phyloP scores from a whole-genome alignment of 2,329 filamentous ascomycete species.

The Cladosporium sp. region DNA sequence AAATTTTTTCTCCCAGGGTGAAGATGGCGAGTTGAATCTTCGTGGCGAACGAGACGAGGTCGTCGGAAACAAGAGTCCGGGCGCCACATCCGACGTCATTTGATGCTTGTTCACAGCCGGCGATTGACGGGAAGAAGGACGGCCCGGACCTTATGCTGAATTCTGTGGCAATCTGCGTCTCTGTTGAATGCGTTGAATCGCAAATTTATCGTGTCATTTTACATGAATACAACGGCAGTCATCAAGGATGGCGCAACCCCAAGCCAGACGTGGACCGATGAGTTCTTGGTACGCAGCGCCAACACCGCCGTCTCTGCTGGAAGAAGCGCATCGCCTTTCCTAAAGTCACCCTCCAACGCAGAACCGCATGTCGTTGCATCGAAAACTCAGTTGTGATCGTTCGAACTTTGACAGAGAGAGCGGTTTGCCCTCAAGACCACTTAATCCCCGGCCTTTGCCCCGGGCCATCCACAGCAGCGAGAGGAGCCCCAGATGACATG shows the following conservation, averaged over 20 bases:
- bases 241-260: background rate
- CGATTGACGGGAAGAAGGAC: background rate
- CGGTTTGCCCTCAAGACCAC: background rate
- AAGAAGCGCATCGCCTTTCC: too few relatives aligned
- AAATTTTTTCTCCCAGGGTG: too few relatives aligned
- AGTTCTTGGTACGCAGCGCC: background rate
- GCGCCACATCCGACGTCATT: background rate
- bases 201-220: too few relatives aligned
- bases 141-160: background rate
- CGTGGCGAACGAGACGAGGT: too few relatives aligned
- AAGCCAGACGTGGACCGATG: background rate
- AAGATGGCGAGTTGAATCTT: too few relatives aligned
- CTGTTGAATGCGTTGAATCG: too few relatives aligned
- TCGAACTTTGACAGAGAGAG: too few relatives aligned
- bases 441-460: constrained; percentile 2
- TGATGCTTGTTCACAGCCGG: background rate
- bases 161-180: too few relatives aligned
- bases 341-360: background rate
- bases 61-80: too few relatives aligned
- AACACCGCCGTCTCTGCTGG: background rate
- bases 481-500: constrained; percentile 7
- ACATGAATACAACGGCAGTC: background rate
- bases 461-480: constrained; percentile 5
- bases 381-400: too few relatives aligned
- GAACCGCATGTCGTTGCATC: too few relatives aligned